A percentile compares a stretch with the other conserved stretches of the same genome.
phyloP scores from a whole-genome alignment of 2,329 filamentous ascomycete genomes.

The Cladophialophora immunda region DNA sequence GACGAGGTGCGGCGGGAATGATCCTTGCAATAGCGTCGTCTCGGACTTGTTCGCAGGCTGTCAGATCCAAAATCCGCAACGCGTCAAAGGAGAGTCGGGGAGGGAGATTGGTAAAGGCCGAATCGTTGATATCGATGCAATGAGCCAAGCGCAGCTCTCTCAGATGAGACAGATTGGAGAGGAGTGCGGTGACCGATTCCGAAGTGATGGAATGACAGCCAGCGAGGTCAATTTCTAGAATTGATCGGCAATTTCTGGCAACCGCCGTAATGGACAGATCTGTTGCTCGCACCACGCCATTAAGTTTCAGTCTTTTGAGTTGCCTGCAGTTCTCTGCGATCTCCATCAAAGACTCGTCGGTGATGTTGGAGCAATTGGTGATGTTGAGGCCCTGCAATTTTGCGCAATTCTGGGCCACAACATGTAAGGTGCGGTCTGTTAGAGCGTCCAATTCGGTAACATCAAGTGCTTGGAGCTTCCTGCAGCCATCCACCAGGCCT shows the following conservation, averaged over 20 bases:
- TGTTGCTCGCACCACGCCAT: conserved; percentile 85
- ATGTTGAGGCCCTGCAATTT: conserved; percentile 93
- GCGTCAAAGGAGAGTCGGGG: conserved; percentile 77
- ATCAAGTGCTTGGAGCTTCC: conserved; percentile 85
- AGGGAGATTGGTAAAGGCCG: conserved; percentile 84
- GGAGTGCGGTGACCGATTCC: conserved; percentile 79
- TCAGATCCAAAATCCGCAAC: conserved; percentile 91
- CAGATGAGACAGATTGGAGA: conserved; percentile 81
- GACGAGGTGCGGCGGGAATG: conserved; percentile 81
- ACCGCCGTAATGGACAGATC: conserved; percentile 85
- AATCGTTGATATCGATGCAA: conserved; percentile 84
- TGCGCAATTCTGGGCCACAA: conserved; percentile 81
- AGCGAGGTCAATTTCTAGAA: conserved; percentile 95
- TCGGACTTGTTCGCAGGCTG: conserved; percentile 82
- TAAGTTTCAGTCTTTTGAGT: conserved; percentile 94
- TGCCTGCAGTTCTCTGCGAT: conserved; percentile 84
- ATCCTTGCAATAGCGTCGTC: conserved; percentile 90
- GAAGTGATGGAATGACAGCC: conserved; percentile 84
- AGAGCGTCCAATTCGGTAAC: conserved; percentile 83
- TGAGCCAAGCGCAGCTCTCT: conserved; percentile 87
- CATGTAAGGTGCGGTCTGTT: conserved; percentile 80
- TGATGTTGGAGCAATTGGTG: conserved; percentile 82
- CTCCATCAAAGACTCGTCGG: conserved; percentile 82
- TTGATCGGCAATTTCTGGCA: conserved; percentile 85
- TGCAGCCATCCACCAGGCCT: conserved; percentile 79